These are phyloP conservation scores for Purshia tridentata DNA, from an alignment of 306 rosid species.

Conservation along the genomic window DNA sequence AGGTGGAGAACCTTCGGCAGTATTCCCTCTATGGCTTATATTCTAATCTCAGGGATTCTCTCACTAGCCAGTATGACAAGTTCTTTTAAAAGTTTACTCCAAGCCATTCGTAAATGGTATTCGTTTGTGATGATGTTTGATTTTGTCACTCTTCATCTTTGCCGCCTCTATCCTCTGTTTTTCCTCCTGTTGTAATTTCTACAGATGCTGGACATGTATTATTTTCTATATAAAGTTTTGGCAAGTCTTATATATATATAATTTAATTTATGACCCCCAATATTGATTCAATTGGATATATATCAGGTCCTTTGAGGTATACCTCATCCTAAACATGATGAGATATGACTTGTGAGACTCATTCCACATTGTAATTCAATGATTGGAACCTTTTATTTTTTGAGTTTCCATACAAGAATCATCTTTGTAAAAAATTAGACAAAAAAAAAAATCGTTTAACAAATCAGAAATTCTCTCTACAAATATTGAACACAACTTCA, in stretches of 20 bases:
- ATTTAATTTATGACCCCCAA: not conserved
- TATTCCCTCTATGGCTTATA: slow-evolving; percentile 66
- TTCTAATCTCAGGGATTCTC: slow-evolving; percentile 63
- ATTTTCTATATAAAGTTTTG: not conserved
- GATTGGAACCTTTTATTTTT: too few species aligned
- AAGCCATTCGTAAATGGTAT: not conserved
- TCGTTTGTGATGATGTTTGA: not conserved
- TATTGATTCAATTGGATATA: not conserved
- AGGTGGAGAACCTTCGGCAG: slow-evolving; percentile 62
- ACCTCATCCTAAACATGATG: too few species aligned
- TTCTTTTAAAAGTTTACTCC: slow-evolving; percentile 33
- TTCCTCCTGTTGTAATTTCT: not conserved
- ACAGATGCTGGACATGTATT: not conserved
- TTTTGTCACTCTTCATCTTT: not conserved
- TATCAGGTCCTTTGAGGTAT: too few species aligned
- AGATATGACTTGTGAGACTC: too few species aligned
- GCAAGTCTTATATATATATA: not conserved
- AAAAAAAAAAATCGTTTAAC: too few species aligned
- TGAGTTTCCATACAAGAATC: too few species aligned
- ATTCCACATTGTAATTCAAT: too few species aligned
- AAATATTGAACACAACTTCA: too few species aligned
- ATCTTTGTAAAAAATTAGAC: too few species aligned
- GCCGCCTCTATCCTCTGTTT: not conserved
- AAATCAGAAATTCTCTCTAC: too few species aligned
- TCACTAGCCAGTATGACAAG: slow-evolving; percentile 56